A percentile compares a stretch with the other conserved stretches of the same genome.
These are phyloP conservation scores for Tagetes erecta DNA, from an alignment of 129 eudicot species.

Conservation along the genomic window DNA sequence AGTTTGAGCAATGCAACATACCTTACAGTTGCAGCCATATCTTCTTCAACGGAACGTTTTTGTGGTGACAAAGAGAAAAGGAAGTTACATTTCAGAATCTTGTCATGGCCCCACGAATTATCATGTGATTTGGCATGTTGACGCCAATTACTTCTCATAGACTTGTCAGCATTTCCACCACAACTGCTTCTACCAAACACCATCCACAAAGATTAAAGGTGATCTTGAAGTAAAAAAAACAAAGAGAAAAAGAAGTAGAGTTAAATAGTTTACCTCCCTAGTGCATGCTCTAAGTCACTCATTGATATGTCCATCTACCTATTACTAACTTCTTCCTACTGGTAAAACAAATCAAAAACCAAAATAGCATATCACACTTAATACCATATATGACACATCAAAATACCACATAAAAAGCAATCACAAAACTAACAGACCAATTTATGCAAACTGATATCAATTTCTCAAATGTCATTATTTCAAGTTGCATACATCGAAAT, in stretches of 20 bases:
- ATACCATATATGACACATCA: neutral
- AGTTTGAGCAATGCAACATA: conserved; percentile 11
- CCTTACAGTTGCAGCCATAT: conserved; percentile 48
- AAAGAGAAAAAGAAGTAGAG: conserved; percentile 8
- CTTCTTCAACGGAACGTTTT: conserved; percentile 44
- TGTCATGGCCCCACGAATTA: conserved; percentile 46
- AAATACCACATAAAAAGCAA: neutral
- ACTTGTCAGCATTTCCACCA: conserved; percentile 38
- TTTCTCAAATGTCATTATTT: no score
- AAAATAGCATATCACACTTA: neutral
- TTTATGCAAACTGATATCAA: neutral
- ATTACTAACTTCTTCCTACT: conserved; percentile 6
- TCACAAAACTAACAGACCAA: neutral
- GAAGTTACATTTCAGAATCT: conserved; percentile 56
- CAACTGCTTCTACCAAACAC: conserved; percentile 43
- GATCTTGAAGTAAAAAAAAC: neutral
- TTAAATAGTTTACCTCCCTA: conserved; percentile 43
- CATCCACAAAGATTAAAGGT: conserved; percentile 30
- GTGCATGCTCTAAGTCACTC: conserved; percentile 36
- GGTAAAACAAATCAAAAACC: conserved; percentile 18
- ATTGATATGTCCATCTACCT: conserved; percentile 26
- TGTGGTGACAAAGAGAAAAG: conserved; percentile 65
- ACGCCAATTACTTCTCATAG: conserved; percentile 59
- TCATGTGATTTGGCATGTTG: conserved; percentile 61
- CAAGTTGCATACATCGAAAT: no score